These are phyloP conservation scores for Pachysolen tannophilus DNA, from an alignment of 805 yeast species.

Conservation along the genomic window DNA sequence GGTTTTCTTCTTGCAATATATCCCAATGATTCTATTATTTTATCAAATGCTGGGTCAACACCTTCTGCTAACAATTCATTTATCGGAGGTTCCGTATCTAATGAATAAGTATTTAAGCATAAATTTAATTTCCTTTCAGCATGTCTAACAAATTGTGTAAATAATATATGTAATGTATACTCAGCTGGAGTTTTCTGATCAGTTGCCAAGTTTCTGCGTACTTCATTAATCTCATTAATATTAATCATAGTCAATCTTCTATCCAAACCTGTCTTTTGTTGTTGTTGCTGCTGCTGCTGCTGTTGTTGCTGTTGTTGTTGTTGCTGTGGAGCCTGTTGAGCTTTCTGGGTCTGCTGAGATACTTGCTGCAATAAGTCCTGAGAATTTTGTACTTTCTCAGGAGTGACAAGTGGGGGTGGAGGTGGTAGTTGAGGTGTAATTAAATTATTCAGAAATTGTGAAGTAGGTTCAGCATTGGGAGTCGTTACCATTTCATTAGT, in stretches of 20 bases:
- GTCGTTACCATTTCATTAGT: conserved; percentile 1
- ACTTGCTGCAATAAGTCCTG: no score
- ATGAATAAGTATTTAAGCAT: conserved; percentile 57
- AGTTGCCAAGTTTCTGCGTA: conserved; percentile 7
- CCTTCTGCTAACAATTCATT: conserved; percentile 78
- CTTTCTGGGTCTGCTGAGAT: background rate
- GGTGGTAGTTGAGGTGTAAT: conserved; percentile 9
- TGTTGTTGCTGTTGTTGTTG: no score
- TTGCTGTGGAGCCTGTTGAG: background rate
- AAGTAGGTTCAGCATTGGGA: conserved; percentile 2
- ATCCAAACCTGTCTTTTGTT: conserved; percentile 3
- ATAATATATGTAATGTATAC: conserved; percentile 87
- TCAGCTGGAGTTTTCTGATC: conserved; percentile 62
- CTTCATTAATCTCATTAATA: conserved; percentile 7
- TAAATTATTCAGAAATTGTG: conserved; percentile 4
- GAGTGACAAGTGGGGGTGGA: conserved; percentile 8
- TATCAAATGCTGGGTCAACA: conserved; percentile 78
- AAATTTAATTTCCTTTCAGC: conserved; percentile 81
- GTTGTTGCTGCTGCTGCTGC: background rate
- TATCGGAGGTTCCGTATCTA: conserved; percentile 70
- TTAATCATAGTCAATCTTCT: conserved; percentile 3
- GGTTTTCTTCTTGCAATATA: conserved; percentile 86
- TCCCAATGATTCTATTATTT: conserved; percentile 79
- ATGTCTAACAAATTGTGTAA: conserved; percentile 90
- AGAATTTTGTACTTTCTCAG: conserved; percentile 2